phyloP scores from a whole-genome alignment of 2,329 filamentous ascomycete species.

The Ophiocordyceps australis region DNA sequence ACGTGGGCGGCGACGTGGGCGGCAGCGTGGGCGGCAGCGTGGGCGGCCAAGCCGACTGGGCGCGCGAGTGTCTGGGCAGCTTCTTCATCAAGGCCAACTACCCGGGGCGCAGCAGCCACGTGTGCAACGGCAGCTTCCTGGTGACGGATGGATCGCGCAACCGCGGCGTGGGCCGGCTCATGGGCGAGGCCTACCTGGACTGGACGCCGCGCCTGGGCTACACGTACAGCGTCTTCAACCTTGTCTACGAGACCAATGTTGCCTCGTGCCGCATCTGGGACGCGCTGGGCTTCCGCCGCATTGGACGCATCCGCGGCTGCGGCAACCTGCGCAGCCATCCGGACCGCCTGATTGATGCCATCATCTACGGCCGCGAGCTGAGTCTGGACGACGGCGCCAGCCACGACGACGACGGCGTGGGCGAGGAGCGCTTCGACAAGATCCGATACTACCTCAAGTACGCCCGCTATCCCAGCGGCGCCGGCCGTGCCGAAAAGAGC shows the following conservation, averaged over 20 bases:
- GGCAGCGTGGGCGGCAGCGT: conserved; percentile 38
- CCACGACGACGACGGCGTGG: conserved; percentile 67
- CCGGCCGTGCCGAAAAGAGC: conserved; percentile 89
- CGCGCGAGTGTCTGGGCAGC: conserved; percentile 65
- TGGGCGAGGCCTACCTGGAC: conserved; percentile 62
- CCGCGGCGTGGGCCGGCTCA: conserved; percentile 55
- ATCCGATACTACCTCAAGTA: conserved; percentile 95
- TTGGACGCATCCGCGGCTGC: conserved; percentile 61
- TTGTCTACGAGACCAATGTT: conserved; percentile 87
- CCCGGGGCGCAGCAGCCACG: conserved; percentile 74
- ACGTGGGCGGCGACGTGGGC: conserved; percentile 44
- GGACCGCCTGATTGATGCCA: conserved; percentile 52
- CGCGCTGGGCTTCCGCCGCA: conserved; percentile 78
- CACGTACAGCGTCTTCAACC: conserved; percentile 83
- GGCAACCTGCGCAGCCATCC: conserved; percentile 53
- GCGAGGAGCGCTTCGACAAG: conserved; percentile 95
- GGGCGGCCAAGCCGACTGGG: conserved; percentile 51
- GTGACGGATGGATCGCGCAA: conserved; percentile 57
- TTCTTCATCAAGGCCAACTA: conserved; percentile 95
- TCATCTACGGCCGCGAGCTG: conserved; percentile 57
- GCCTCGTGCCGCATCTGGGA: conserved; percentile 87
- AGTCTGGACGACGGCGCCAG: conserved; percentile 31
- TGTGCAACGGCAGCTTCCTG: conserved; percentile 72
- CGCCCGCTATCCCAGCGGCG: conserved; percentile 80
- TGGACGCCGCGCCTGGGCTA: conserved; percentile 72